These are phyloP conservation scores for Penicillium herquei DNA, from an alignment of 495 filamentous ascomycete genomes.

Conservation along the genomic window DNA sequence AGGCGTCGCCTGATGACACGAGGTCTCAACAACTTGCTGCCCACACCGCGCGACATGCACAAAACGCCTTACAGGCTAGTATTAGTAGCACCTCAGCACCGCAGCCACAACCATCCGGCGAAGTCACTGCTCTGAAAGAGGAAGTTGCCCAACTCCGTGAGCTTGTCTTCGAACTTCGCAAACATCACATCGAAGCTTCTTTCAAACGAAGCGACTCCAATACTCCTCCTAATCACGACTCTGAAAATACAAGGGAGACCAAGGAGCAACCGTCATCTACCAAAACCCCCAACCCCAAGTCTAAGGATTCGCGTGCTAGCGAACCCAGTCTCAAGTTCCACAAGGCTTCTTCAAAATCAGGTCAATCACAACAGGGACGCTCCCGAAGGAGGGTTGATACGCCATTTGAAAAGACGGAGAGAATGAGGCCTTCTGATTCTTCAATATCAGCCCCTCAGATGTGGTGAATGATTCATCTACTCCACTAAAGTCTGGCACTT, in stretches of 20 bases:
- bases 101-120: slow-evolving; percentile 13
- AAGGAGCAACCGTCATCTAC: not conserved
- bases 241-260: slow-evolving; percentile 1
- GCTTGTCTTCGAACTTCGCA: slow-evolving; percentile 33
- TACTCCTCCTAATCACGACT: not conserved
- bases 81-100: slow-evolving; percentile 9
- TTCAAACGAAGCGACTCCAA: slow-evolving; percentile 11
- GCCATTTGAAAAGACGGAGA: not conserved
- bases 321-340: slow-evolving; percentile 10
- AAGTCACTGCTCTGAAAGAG: slow-evolving; percentile 28
- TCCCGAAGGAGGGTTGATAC: not conserved
- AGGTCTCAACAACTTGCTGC: slow-evolving; percentile 18
- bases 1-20: slow-evolving; percentile 14
- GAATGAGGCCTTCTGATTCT: too few species aligned
- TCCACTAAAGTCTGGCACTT: not conserved
- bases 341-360: not conserved
- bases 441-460: not conserved
- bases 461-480: too few species aligned
- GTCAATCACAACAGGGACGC: not conserved
- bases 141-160: slow-evolving; percentile 36
- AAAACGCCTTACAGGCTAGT: slow-evolving; percentile 25
- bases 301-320: too few species aligned
- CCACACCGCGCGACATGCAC: slow-evolving; percentile 25
- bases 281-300: slow-evolving; percentile 1
- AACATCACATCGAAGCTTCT: slow-evolving; percentile 19